Conservation (phyloP, 2,329 filamentous ascomycete genomes). For the Stagonosporopsis rhizophila region DNA sequence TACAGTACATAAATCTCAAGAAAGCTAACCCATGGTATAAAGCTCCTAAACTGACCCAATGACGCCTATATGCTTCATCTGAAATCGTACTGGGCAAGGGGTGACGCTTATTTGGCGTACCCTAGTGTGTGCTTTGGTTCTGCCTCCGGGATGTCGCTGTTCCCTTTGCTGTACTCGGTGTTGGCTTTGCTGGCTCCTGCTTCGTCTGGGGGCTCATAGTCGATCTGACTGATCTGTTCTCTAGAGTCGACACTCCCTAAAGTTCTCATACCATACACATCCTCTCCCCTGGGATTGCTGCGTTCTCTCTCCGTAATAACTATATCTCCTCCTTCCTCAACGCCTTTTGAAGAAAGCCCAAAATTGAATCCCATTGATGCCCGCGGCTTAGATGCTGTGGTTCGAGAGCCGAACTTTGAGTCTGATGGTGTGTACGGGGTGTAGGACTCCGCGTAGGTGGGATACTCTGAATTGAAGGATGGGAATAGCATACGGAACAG, state of each 20-base stretch:
- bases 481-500: constrained; percentile 49
- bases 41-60: background rate
- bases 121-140: constrained; percentile 25
- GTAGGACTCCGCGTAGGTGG: constrained; percentile 22
- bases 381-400: constrained; percentile 6
- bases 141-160: constrained; percentile 15
- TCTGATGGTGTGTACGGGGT: constrained; percentile 9
- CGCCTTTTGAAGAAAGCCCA: constrained; percentile 15
- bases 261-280: constrained; percentile 26
- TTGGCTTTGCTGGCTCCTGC: constrained; percentile 21
- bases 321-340: constrained; percentile 13
- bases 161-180: constrained; percentile 24
- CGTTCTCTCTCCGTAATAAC: constrained; percentile 18
- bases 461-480: constrained; percentile 36
- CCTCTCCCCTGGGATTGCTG: constrained; percentile 6
- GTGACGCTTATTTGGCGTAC: background rate
- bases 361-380: constrained; percentile 22
- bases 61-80: background rate
- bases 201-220: constrained; percentile 3
- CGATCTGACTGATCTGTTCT: constrained; percentile 16
- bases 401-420: constrained; percentile 18
- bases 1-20: background rate
- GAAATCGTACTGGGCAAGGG: background rate
- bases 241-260: constrained; percentile 26
- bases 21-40: constrained; percentile 2